Conservation (phyloP, 352 stramenopile species). For the Phytopythium sindhum region DNA sequence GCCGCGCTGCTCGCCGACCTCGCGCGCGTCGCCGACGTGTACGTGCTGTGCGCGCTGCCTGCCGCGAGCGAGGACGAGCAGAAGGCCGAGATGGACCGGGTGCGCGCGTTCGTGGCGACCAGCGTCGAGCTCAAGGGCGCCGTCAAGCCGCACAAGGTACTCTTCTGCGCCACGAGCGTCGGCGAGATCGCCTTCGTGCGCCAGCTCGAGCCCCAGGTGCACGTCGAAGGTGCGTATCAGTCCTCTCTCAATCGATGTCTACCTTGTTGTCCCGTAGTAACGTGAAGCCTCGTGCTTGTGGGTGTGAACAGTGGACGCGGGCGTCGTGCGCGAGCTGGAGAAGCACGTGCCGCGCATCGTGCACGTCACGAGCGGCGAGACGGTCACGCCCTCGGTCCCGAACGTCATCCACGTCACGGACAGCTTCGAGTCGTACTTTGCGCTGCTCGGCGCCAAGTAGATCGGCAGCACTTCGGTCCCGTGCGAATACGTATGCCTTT, state of each 20-base stretch:
- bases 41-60: slow-evolving; percentile 50
- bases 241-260: no score
- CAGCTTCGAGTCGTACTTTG: slow-evolving; percentile 68
- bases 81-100: slow-evolving; percentile 30
- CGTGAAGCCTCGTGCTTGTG: no score
- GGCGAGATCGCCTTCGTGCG: slow-evolving; percentile 84
- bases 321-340: slow-evolving; percentile 57
- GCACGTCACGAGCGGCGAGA: slow-evolving; percentile 34
- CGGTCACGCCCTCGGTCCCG: slow-evolving; percentile 20
- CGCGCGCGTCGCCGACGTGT: slow-evolving; percentile 58
- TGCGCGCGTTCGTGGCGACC: slow-evolving; percentile 46
- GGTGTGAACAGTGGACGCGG: slow-evolving; percentile 40
- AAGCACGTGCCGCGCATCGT: slow-evolving; percentile 77
- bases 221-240: slow-evolving; percentile 61
- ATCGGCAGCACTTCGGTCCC: neutral
- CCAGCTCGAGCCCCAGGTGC: slow-evolving; percentile 82
- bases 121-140: slow-evolving; percentile 26
- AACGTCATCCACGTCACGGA: slow-evolving; percentile 63
- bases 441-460: slow-evolving; percentile 36
- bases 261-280: no score
- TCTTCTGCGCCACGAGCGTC: slow-evolving; percentile 75
- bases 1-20: slow-evolving; percentile 53
- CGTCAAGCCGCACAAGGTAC: slow-evolving; percentile 64
- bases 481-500: neutral
- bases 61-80: slow-evolving; percentile 30